Base-by-base conservation (phyloP, 108 stramenopile species). In the Nitzschia palea region DNA sequence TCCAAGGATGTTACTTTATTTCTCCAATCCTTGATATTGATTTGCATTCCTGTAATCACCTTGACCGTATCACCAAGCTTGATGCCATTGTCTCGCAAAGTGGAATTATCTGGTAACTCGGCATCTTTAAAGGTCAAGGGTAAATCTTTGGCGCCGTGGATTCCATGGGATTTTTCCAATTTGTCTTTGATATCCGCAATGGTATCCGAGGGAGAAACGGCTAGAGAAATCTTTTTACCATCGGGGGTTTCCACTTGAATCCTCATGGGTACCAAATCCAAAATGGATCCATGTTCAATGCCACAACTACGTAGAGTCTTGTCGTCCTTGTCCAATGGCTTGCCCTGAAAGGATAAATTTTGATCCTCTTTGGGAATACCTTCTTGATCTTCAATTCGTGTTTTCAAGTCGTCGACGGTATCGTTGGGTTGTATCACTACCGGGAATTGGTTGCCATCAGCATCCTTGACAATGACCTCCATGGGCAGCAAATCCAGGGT, bases 261-360 rank as follows among this genome's bases (percentile, higher is more conserved):
- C 44, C 54, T 9, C 61, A 62, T 62, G 5, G 63, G 71, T 17
- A 47, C 42, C 20, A 73, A 37, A 5, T 37, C 17, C 42, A 73
- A 15, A 12, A 27, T 65, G 17, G 23, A 30, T 23, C 52, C 60
- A 29, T 67, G 61, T n/a, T 54, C 9, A 61, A 94, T 89, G 73
- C 87, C 84, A 74, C 89, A 91, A 77, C 91, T 91, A n/a, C 76
- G 55, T 25, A 95, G 77, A 67, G 37, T 67, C 14, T 26, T 65
- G 33, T 67, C 34, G 4, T 35, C 8, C n/a, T n/a, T n/a, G 14
- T 47, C 65, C 17, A 55, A 58, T 5, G 27, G 71, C 73, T 85
- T 84, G 42, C 83, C 84, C 12, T 86, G 77, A 5, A 61, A 70
- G 17, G 23, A 17, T 10, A 51, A 20, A 23, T 27, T 27, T 40